A percentile compares a stretch with the other conserved stretches of the same genome.
phyloP scores from a whole-genome alignment of 257 asterid genomes.

The Solanum appendiculatum region DNA sequence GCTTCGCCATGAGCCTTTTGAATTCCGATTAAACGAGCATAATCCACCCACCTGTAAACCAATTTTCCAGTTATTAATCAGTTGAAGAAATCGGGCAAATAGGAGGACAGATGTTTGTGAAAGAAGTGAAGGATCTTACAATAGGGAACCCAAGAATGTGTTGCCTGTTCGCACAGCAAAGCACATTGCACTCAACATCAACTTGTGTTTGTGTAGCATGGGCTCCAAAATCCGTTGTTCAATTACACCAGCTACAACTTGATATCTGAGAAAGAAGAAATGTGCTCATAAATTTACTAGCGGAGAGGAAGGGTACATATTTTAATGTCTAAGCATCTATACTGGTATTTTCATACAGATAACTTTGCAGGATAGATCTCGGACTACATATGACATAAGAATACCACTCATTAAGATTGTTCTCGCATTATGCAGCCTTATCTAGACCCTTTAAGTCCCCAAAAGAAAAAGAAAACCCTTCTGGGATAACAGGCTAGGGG shows the following conservation, averaged over 20 bases:
- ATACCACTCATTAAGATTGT: neutral
- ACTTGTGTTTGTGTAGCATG: slow-evolving; percentile 67
- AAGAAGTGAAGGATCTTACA: slow-evolving; percentile 43
- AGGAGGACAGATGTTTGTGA: neutral
- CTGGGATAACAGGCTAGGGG: neutral
- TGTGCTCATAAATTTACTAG: neutral
- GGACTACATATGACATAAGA: neutral
- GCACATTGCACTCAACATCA: slow-evolving; percentile 68
- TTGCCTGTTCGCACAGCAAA: slow-evolving; percentile 95
- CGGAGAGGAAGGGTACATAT: neutral
- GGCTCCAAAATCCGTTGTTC: slow-evolving; percentile 86
- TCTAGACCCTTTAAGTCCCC: neutral
- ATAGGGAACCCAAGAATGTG: slow-evolving; percentile 75
- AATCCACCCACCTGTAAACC: slow-evolving; percentile 82
- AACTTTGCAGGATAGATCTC: neutral
- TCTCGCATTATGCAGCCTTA: neutral
- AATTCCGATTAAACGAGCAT: slow-evolving; percentile 79
- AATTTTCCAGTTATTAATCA: neutral
- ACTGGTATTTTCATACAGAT: neutral
- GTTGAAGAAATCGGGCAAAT: neutral
- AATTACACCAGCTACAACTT: slow-evolving; percentile 78
- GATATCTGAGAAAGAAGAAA: slow-evolving; percentile 51
- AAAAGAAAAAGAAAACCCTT: neutral
- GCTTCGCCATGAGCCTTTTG: slow-evolving; percentile 45
- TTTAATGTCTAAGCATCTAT: neutral